These are phyloP conservation scores for Cladosporium velox DNA, from an alignment of 2,329 filamentous ascomycete species.

Conservation along the genomic window DNA sequence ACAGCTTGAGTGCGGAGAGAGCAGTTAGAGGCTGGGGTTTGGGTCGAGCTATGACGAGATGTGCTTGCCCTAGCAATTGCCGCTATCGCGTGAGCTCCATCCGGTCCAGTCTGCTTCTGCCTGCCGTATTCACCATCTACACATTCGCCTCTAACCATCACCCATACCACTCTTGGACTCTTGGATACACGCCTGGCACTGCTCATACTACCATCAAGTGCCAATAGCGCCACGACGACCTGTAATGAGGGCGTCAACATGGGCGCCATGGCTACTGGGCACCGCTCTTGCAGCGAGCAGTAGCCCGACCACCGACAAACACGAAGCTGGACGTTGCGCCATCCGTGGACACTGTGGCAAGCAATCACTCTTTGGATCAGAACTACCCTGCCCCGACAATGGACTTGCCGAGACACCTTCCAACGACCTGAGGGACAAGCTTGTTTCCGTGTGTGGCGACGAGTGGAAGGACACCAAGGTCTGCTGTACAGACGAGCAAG, in stretches of 20 bases:
- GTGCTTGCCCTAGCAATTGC: constrained; percentile 12
- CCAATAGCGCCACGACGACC: background rate
- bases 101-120: background rate
- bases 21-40: constrained; percentile 17
- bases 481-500: constrained; percentile 81
- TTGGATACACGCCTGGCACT: background rate
- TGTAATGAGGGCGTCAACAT: constrained; percentile 19
- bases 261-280: constrained; percentile 18
- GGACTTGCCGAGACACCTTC: constrained; percentile 74
- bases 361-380: constrained; percentile 83
- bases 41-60: constrained; percentile 7
- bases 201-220: background rate
- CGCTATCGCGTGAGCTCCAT: constrained; percentile 12
- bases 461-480: constrained; percentile 83
- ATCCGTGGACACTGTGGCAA: constrained; percentile 91
- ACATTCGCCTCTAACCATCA: background rate
- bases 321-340: constrained; percentile 85
- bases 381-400: constrained; percentile 92
- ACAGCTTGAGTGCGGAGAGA: background rate
- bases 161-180: background rate
- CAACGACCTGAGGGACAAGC: constrained; percentile 68
- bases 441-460: constrained; percentile 81
- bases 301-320: constrained; percentile 52
- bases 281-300: constrained; percentile 15
- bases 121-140: background rate